A percentile compares a stretch with the other conserved stretches of the same genome.
Evolutionary conservation across 75 land plant genomes (phyloP).

Genomic region (Larix kaempferi): DNA sequence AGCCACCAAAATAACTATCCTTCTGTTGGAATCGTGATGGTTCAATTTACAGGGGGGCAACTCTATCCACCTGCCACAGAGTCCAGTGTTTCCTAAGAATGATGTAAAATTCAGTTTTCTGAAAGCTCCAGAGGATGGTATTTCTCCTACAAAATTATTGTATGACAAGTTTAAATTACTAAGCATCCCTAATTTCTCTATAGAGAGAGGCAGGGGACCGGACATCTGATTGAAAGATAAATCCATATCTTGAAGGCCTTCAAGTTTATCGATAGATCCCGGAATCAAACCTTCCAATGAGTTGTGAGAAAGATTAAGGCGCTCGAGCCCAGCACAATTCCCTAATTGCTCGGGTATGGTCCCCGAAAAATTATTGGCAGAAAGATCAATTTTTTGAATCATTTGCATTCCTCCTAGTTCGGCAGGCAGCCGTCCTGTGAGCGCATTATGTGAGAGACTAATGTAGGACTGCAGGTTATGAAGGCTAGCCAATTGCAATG

Average conservation of each 20-base stretch:
- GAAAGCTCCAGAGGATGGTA: neutral
- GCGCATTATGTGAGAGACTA: conserved; percentile 24
- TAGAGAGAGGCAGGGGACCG: neutral
- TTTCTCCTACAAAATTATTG: neutral
- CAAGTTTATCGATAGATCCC: conserved; percentile 18
- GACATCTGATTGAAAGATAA: neutral
- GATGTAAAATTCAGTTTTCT: neutral
- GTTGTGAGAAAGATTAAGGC: conserved; percentile 68
- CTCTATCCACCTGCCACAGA: neutral
- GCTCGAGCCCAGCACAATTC: conserved; percentile 20
- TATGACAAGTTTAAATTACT: neutral
- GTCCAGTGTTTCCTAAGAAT: neutral
- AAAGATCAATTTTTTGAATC: conserved; percentile 51
- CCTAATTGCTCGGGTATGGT: conserved; percentile 48
- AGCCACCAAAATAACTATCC: neutral
- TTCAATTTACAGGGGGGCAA: neutral
- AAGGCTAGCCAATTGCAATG: neutral
- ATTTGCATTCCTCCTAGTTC: conserved; percentile 37
- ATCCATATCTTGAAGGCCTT: neutral
- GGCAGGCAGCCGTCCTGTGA: conserved; percentile 56
- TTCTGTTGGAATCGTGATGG: neutral
- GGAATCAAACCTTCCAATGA: conserved; percentile 68
- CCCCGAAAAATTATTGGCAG: conserved; percentile 64
- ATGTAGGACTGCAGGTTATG: neutral
- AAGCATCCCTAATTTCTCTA: neutral